These are phyloP conservation scores for Cadophora gregata DNA, from an alignment of 2,329 filamentous ascomycete genomes.

Conservation along the genomic window DNA sequence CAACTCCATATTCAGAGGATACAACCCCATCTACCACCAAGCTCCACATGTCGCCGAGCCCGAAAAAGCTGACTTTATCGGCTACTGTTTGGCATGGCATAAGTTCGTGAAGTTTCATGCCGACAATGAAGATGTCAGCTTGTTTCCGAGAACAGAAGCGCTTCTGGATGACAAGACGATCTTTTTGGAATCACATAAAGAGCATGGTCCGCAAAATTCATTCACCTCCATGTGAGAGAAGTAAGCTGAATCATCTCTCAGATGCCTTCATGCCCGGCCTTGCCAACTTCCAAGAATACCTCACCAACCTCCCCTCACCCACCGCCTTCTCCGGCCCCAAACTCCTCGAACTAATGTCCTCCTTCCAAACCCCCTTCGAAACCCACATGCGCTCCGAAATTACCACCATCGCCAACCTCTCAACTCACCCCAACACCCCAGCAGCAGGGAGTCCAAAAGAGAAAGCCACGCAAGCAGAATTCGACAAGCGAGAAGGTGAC, in stretches of 20 bases:
- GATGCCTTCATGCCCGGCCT: slow-evolving; percentile 59
- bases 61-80: slow-evolving; percentile 62
- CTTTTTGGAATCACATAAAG: slow-evolving; percentile 58
- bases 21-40: slow-evolving; percentile 67
- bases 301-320: slow-evolving; percentile 50
- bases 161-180: slow-evolving; percentile 54
- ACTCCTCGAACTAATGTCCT: slow-evolving; percentile 56
- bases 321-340: slow-evolving; percentile 52
- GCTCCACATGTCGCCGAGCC: slow-evolving; percentile 55
- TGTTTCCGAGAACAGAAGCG: slow-evolving; percentile 61
- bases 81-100: slow-evolving; percentile 63
- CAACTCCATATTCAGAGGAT: slow-evolving; percentile 66
- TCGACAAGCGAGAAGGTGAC: slow-evolving; percentile 61
- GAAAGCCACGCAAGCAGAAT: slow-evolving; percentile 9
- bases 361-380: slow-evolving; percentile 57
- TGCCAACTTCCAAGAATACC: slow-evolving; percentile 58
- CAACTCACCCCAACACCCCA: slow-evolving; percentile 6
- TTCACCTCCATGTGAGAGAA: slow-evolving; percentile 22
- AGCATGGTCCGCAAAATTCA: slow-evolving; percentile 53
- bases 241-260: slow-evolving; percentile 28
- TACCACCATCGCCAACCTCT: slow-evolving; percentile 18
- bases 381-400: slow-evolving; percentile 54
- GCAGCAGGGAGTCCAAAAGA: slow-evolving; percentile 20
- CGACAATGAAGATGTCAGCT: slow-evolving; percentile 61
- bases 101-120: slow-evolving; percentile 66